These are phyloP conservation scores for Podospora pseudocomata DNA, from an alignment of 495 filamentous ascomycete species.

Conservation along the genomic window DNA sequence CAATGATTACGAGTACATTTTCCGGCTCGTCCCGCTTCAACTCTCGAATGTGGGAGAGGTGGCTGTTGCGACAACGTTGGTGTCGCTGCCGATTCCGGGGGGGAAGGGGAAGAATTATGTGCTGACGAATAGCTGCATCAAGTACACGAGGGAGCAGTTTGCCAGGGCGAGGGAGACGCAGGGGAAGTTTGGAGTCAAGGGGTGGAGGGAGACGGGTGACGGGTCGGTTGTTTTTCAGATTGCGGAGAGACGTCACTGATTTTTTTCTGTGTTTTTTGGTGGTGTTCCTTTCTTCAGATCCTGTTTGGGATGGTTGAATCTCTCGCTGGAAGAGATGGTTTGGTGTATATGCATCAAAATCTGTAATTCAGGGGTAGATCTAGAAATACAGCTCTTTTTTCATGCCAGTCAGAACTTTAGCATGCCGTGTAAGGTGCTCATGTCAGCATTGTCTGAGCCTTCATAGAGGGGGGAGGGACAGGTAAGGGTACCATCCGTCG, in stretches of 20 bases:
- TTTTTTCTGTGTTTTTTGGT: background rate
- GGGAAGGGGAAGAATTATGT: slow-evolving; percentile 7
- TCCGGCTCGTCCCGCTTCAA: background rate
- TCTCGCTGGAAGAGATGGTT: background rate
- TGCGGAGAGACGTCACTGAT: background rate
- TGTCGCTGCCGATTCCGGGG: background rate
- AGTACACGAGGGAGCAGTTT: slow-evolving; percentile 1
- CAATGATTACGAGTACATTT: background rate
- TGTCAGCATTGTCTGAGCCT: no score
- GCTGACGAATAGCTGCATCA: slow-evolving; percentile 1
- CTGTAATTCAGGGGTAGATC: background rate
- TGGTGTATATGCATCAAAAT: background rate
- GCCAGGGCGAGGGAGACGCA: background rate
- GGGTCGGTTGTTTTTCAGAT: slow-evolving; percentile 6
- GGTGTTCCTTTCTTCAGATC: background rate
- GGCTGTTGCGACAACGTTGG: background rate
- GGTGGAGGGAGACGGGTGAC: background rate
- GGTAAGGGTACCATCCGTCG: background rate
- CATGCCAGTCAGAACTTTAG: no score
- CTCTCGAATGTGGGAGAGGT: background rate
- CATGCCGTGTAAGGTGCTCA: no score
- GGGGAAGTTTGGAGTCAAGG: slow-evolving; percentile 2
- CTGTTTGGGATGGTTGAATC: background rate
- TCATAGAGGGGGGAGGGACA: no score
- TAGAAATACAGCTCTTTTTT: background rate